phyloP scores from a whole-genome alignment of 1,284 basidiomycete genomes.

The Leccinum glutinopallens region DNA sequence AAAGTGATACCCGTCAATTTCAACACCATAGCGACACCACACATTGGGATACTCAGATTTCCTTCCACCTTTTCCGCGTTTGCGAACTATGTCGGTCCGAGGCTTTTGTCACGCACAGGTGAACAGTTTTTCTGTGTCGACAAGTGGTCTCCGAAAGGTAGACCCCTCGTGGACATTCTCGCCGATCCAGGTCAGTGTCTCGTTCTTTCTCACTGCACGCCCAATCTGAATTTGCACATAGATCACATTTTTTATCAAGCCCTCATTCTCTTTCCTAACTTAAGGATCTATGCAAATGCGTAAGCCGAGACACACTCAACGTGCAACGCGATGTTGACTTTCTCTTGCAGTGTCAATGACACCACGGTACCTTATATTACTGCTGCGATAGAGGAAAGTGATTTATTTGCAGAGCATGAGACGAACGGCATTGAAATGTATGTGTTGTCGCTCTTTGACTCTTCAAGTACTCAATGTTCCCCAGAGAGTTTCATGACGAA shows the following conservation, averaged over 20 bases:
- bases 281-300: conserved; percentile 87
- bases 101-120: conserved; percentile 81
- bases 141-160: conserved; percentile 68
- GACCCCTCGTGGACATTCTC: conserved; percentile 82
- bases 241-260: conserved; percentile 80
- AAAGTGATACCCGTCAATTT: conserved; percentile 74
- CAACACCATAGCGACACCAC: conserved; percentile 82
- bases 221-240: conserved; percentile 31
- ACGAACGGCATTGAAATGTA: conserved; percentile 67
- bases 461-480: conserved; percentile 14
- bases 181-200: conserved; percentile 71
- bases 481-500: conserved; percentile 57
- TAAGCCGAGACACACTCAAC: conserved; percentile 36
- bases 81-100: conserved; percentile 65
- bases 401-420: conserved; percentile 65
- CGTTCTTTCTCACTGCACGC: not conserved
- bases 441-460: conserved; percentile 24
- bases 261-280: conserved; percentile 65
- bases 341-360: conserved; percentile 60
- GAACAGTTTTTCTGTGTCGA: conserved; percentile 80
- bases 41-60: conserved; percentile 68
- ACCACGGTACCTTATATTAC: conserved; percentile 83
- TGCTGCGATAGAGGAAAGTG: conserved; percentile 68
- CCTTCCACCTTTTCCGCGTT: conserved; percentile 62
- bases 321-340: conserved; percentile 16